Evolutionary conservation across 73 alveolate genomes (phyloP).

Genomic region (Paramecium tetraurelia): DNA sequence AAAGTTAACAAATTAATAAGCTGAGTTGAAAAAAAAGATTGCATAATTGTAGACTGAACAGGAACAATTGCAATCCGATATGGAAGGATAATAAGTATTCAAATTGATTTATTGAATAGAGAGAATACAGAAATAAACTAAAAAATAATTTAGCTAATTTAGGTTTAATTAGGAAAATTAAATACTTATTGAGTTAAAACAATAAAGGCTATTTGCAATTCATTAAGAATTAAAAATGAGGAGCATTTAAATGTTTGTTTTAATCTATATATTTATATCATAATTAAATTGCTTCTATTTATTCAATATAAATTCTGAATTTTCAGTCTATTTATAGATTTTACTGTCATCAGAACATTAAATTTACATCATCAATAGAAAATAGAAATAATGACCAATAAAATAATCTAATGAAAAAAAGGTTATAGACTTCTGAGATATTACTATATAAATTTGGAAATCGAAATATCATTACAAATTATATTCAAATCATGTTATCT

Average conservation of each 20-base stretch:
- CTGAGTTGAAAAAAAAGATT: background rate
- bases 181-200: slow-evolving; percentile 16
- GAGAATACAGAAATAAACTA: slow-evolving; percentile 7
- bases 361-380: no score
- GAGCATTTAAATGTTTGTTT: background rate
- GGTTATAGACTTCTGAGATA: no score
- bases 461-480: background rate
- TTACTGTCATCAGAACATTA: no score
- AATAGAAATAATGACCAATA: no score
- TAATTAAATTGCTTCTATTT: no score
- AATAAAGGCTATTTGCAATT: background rate
- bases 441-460: background rate
- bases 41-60: background rate
- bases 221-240: background rate
- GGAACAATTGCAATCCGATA: background rate
- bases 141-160: background rate
- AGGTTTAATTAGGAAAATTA: slow-evolving; percentile 22
- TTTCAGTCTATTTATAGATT: no score
- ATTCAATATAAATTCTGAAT: no score
- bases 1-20: background rate
- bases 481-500: slow-evolving; percentile 30
- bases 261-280: background rate
- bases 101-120: background rate
- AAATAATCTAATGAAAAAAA: no score
- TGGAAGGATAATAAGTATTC: slow-evolving; percentile 27